Conservation (phyloP, 2,329 filamentous ascomycete species). For the Mycocentrospora acerina region DNA sequence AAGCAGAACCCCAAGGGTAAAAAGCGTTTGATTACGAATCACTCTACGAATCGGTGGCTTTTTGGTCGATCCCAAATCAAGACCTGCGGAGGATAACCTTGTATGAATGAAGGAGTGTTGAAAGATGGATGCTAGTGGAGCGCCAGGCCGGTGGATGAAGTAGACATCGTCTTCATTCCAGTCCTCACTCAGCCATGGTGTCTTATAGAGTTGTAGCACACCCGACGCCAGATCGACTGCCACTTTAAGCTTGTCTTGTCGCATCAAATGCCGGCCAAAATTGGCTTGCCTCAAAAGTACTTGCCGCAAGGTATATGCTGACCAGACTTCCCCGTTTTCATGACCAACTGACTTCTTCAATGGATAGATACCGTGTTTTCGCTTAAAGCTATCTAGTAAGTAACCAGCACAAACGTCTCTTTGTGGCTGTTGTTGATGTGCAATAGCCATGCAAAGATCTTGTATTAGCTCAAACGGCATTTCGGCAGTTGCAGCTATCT, state of each 20-base stretch:
- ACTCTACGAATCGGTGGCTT: constrained; percentile 5
- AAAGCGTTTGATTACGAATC: constrained; percentile 34
- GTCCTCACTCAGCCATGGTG: constrained; percentile 22
- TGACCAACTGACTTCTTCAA: constrained; percentile 1
- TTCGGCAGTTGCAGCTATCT: background rate
- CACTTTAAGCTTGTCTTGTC: constrained; percentile 16
- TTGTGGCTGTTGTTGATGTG: constrained; percentile 10
- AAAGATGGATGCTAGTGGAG: constrained; percentile 9
- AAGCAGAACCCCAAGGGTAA: constrained; percentile 35
- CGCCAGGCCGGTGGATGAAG: constrained; percentile 19
- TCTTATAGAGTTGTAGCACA: constrained; percentile 24
- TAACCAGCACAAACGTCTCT: constrained; percentile 17
- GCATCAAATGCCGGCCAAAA: constrained; percentile 6
- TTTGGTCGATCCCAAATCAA: too few relatives aligned
- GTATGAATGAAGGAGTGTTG: constrained; percentile 19
- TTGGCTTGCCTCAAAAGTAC: constrained; percentile 6
- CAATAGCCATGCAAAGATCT: constrained; percentile 18
- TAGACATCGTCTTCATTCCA: constrained; percentile 20
- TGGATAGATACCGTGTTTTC: constrained; percentile 19
- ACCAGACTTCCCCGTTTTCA: too few relatives aligned
- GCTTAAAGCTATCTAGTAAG: constrained; percentile 10
- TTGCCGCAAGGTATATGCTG: constrained; percentile 11
- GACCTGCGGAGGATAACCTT: constrained; percentile 1
- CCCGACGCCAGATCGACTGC: constrained; percentile 21
- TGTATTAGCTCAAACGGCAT: constrained; percentile 8